Conservation (phyloP, 73 alveolate genomes). For the Paramecium biaurelia region DNA sequence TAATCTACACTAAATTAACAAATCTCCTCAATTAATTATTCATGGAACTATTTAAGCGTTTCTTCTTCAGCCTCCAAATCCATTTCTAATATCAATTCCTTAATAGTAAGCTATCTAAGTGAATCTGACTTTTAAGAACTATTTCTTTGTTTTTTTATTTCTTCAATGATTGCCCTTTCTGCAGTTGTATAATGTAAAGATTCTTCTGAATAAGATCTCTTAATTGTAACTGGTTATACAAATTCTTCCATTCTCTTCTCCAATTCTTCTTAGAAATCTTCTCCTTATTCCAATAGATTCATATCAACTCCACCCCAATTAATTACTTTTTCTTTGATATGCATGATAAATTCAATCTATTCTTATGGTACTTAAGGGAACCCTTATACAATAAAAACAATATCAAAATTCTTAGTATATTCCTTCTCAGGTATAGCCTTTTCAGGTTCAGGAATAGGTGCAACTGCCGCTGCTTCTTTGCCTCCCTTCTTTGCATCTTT, state of each 20-base stretch:
- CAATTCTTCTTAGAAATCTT: conserved; percentile 57
- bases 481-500: conserved; percentile 58
- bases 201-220: conserved; percentile 48
- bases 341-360: conserved; percentile 40
- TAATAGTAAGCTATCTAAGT: conserved; percentile 28
- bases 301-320: conserved; percentile 60
- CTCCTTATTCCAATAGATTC: conserved; percentile 48
- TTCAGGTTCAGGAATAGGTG: conserved; percentile 48
- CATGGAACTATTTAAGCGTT: conserved; percentile 47
- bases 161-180: conserved; percentile 1
- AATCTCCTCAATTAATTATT: conserved; percentile 49
- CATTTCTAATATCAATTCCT: conserved; percentile 58
- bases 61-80: conserved; percentile 61
- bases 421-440: conserved; percentile 58
- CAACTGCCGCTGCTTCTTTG: conserved; percentile 28
- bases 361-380: conserved; percentile 47
- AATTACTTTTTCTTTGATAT: conserved; percentile 45
- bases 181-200: not conserved
- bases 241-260: conserved; percentile 57
- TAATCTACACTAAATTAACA: conserved; percentile 49
- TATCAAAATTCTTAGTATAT: conserved; percentile 47
- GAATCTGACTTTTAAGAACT: not conserved
- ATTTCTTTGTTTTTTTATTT: conserved; percentile 21
- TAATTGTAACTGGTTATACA: not conserved
- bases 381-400: conserved; percentile 24